Base-by-base conservation (phyloP, 257 asterid species). In the Nicotiana otophora region DNA sequence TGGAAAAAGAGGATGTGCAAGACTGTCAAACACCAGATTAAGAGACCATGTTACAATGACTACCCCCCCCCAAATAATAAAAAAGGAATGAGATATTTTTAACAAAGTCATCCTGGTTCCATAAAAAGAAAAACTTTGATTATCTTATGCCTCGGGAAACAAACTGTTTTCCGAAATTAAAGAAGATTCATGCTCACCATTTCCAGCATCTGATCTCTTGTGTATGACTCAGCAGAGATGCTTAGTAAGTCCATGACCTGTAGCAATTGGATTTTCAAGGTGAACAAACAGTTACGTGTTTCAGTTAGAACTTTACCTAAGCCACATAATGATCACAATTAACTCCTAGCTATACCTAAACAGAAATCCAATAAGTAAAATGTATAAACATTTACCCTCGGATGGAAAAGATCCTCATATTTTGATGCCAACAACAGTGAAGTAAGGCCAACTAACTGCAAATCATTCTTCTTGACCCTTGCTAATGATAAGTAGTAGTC, bases 401-500 rank as follows among this genome's bases (percentile, higher is more conserved):
- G 99, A 86, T 93, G 98, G 95, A 98, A 96, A 84, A 92, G 94
- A 88, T 96, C 99, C 83, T 96, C 99, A 84, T 96, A 96, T 83
- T 96, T 96, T 36, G 99, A 96, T 46, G 99, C 99, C 89, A 96
- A 88, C 64, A 96, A 85, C 70, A 96, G 97, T 85, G 98, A 91
- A 84, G 99, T 93, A 82, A 96, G 97, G 81, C 98, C 99, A 85
- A 92, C 97, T 87, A 94, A 88, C 88, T 96, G 99, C 93, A 94
- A 86, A 84, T 96, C 97, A 60, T 84, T 90, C 83, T 90, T 92
- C 92, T 84, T 90, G 85, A 96, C 90, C 87, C 78, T 81, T 84
- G 85, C 94, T 26, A 86, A 88, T 84, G 97, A 91, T 67, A 94
- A 82, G 85, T 90, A 94, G 39, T 91, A 90, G 87, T 96, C 98